A percentile compares a stretch with the other conserved stretches of the same genome.
Conservation (phyloP, 352 stramenopile species). For the Phytophthora pluvialis region DNA sequence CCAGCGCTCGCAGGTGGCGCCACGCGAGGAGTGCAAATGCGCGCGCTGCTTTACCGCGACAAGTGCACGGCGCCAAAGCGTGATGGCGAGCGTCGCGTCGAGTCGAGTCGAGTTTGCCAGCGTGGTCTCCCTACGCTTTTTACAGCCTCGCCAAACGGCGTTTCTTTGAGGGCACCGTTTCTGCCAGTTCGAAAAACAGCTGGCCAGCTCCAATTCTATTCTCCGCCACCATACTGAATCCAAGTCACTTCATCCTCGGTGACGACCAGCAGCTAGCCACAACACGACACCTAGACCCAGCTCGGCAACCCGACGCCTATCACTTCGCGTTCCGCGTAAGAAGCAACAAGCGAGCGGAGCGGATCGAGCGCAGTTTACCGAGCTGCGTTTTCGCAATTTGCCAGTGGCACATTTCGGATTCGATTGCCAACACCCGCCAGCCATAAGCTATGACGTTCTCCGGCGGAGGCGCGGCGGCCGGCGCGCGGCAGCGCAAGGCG, state of each 20-base stretch:
- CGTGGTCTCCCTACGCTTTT: slow-evolving; percentile 16
- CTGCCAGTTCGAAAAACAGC: slow-evolving; percentile 35
- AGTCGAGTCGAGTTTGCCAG: too few relatives aligned
- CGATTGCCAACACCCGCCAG: background rate
- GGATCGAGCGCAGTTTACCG: background rate
- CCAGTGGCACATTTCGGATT: background rate
- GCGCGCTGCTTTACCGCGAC: slow-evolving; percentile 14
- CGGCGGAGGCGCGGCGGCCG: slow-evolving; percentile 2
- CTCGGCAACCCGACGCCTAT: slow-evolving; percentile 10
- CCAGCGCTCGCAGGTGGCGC: background rate
- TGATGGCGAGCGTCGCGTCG: background rate
- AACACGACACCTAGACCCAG: slow-evolving; percentile 16
- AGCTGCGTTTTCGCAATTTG: background rate
- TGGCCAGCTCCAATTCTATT: slow-evolving; percentile 20
- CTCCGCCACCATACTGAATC: background rate
- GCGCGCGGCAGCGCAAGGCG: slow-evolving; percentile 17
- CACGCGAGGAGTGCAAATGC: background rate
- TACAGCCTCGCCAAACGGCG: slow-evolving; percentile 9
- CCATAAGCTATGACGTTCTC: slow-evolving; percentile 24
- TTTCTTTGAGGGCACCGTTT: slow-evolving; percentile 29
- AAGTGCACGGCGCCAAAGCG: background rate
- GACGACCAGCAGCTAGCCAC: slow-evolving; percentile 12
- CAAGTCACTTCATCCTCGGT: slow-evolving; percentile 17
- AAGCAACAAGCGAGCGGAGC: slow-evolving; percentile 12
- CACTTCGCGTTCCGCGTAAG: slow-evolving; percentile 31